A percentile compares a stretch with the other conserved stretches of the same genome.
Conservation (phyloP, 2,329 filamentous ascomycete species). For the Pestalotiopsis sp. region DNA sequence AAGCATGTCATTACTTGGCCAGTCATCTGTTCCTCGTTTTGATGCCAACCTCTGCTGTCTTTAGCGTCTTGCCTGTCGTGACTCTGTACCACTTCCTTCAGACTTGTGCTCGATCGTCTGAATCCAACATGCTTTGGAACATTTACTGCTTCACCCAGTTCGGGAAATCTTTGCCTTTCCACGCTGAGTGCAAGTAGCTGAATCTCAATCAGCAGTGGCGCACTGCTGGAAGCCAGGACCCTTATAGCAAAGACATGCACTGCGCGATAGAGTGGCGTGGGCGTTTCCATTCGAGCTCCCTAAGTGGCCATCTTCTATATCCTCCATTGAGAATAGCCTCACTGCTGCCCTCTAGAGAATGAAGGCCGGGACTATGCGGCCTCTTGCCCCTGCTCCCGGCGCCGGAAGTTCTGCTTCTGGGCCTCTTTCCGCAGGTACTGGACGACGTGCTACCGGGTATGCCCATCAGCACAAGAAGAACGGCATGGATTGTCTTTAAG, state of each 20-base stretch:
- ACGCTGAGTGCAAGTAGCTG: not conserved
- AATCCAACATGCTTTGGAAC: not conserved
- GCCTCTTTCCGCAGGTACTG: constrained; percentile 62
- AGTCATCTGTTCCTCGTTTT: not conserved
- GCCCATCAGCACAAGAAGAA: not conserved
- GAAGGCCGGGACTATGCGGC: not conserved
- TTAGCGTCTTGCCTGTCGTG: not conserved
- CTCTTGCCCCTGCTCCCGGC: constrained; percentile 20
- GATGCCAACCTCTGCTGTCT: not conserved
- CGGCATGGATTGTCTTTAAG: not conserved
- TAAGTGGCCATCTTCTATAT: too few species aligned
- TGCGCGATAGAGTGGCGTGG: too few species aligned
- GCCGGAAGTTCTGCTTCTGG: constrained; percentile 48
- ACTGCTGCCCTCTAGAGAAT: not conserved
- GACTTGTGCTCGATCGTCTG: not conserved
- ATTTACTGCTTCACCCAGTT: not conserved
- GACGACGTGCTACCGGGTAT: constrained; percentile 53
- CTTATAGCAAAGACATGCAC: too few species aligned
- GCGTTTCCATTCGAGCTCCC: too few species aligned
- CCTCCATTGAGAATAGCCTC: not conserved
- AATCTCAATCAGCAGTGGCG: too few species aligned
- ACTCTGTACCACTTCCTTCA: not conserved
- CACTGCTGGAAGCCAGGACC: too few species aligned
- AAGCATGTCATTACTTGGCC: not conserved
- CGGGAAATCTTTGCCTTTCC: not conserved